These are phyloP conservation scores for Pouteria glomerata DNA, from an alignment of 148 eudicot genomes.

Conservation along the genomic window DNA sequence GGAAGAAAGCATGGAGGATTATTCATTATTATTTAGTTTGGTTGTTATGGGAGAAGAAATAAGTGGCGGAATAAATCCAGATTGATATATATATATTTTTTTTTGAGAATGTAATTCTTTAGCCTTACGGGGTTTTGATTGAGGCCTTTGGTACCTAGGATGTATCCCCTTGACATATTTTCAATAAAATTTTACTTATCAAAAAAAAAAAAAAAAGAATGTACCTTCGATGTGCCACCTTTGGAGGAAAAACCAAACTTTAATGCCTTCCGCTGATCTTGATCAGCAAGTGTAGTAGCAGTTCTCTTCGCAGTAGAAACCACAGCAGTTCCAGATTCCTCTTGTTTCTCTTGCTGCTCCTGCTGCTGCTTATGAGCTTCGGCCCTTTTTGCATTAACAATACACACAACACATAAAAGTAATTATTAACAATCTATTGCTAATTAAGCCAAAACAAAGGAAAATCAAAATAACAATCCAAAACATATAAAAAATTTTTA, in stretches of 20 bases:
- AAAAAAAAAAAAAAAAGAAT: no score
- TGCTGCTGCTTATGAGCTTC: constrained; percentile 83
- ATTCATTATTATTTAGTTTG: no score
- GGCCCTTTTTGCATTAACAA: constrained; percentile 39
- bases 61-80: no score
- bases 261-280: constrained; percentile 74
- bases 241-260: constrained; percentile 89
- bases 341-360: constrained; percentile 43
- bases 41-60: no score
- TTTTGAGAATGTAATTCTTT: no score
- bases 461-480: background rate
- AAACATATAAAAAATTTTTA: background rate
- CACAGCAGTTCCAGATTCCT: constrained; percentile 33
- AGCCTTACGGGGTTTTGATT: no score
- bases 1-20: no score
- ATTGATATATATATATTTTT: no score
- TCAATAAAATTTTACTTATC: no score
- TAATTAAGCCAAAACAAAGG: background rate
- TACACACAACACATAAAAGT: constrained; percentile 4
- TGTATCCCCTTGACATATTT: no score
- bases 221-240: constrained; percentile 70
- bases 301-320: constrained; percentile 32
- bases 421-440: background rate
- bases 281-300: constrained; percentile 52
- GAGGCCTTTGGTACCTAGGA: no score